Evolutionary conservation across 306 rosid species (phyloP), one percentile per base, ranked within the genome.

Genomic region (Hippophae rhamnoides): DNA sequence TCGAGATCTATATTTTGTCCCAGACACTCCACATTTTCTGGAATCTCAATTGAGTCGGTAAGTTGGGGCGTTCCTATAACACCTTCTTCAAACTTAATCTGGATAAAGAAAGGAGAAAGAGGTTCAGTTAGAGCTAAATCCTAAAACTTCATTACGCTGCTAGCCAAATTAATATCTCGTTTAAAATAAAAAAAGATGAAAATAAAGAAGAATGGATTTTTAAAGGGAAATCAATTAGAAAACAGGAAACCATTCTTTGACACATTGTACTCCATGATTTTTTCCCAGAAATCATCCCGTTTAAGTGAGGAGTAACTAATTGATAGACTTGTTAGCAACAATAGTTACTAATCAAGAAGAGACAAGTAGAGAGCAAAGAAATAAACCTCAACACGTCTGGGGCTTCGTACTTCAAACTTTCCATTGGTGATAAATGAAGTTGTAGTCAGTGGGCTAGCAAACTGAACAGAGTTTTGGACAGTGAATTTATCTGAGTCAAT

Each of bases 51-150:
- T 0, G 93, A 92, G 74, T 92, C 96, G 9, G 95, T 92, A 54
- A 92, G 72, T 55, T 92, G 96, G 14, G 99, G 99, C 4, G 96
- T 92, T 44, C 95, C 95, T 13, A 92, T 84, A 57, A 92, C 56
- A 13, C 99, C 99, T 80, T 88, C 88, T 10, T 85, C 88, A 47
- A 88, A 83, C 77, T 82, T 85, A 58, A 92, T 79, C 96, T 87
- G 81, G 52, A 81, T 3, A 53, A 26, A 55, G 27, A 38, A 23
- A 25, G 52, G 47, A 27, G 2, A 69, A 48, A 43, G 43, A 1
- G 8, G 40, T 41, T 65, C 55, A 9, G 57, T 53, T 54, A 42
- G 41, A 71, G 46, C 57, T 2, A 26, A 58, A 62, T 61, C 61
- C 67, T 47, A 58, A 2, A 65, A 18, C 47, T 12, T 47, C 49